phyloP scores from a whole-genome alignment of 1,139 yeast species.

The Suhomyces bokatorum region DNA sequence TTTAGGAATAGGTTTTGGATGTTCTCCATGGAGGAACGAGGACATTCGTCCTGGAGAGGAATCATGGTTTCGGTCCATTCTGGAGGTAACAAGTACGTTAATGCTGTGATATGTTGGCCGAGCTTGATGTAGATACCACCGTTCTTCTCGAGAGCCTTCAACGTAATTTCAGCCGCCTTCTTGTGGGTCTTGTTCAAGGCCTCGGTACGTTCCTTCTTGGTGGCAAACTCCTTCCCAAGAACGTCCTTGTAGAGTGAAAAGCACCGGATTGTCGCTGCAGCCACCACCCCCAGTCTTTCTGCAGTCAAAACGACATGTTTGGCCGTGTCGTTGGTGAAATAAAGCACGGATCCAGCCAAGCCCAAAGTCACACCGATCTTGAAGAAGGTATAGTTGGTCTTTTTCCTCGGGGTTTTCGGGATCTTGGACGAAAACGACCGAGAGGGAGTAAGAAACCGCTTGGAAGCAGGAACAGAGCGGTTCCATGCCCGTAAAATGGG shows the following conservation, averaged over 20 bases:
- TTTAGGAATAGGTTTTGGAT: constrained; percentile 61
- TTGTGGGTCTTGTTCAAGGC: constrained; percentile 64
- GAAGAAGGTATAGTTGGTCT: constrained; percentile 19
- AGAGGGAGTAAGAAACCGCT: not conserved
- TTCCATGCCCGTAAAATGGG: not conserved
- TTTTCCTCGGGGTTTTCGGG: not conserved
- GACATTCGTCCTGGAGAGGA: constrained; percentile 90
- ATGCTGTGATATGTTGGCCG: constrained; percentile 91
- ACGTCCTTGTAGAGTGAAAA: constrained; percentile 63
- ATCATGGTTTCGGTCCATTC: constrained; percentile 97
- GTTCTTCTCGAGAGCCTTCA: constrained; percentile 75
- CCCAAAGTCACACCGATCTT: constrained; percentile 36
- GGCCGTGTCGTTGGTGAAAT: constrained; percentile 35
- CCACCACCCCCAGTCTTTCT: constrained; percentile 63
- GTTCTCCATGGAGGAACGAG: constrained; percentile 71
- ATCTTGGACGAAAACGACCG: not conserved
- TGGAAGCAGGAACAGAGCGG: not conserved
- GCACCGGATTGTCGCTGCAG: constrained; percentile 63
- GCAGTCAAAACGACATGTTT: constrained; percentile 41
- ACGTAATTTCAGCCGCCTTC: constrained; percentile 76
- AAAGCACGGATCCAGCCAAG: constrained; percentile 29
- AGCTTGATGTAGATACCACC: constrained; percentile 93
- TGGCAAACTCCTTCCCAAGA: constrained; percentile 46
- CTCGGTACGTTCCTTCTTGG: constrained; percentile 48
- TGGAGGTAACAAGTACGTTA: constrained; percentile 83